Base-by-base conservation (phyloP, 306 rosid genomes). In the Cicer pinnatifidum region DNA sequence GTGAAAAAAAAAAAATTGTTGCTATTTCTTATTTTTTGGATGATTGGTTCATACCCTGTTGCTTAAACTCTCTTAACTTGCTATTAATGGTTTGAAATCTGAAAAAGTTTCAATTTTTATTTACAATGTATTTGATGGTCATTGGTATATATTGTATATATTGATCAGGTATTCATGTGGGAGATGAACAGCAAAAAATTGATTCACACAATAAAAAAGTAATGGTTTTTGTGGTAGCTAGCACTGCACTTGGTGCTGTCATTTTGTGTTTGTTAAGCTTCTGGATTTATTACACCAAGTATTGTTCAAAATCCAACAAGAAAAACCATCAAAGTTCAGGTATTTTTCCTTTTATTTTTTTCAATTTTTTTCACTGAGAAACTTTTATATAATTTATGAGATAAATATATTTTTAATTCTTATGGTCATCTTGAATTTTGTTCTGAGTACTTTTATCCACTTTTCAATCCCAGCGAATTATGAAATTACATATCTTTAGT, bases 121-220 rank as follows among this genome's bases (percentile, higher is more conserved):
- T 48, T 59, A 47, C 16, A 17, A 43, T 69, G 51, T 59, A 12
- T 16, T 48, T 78, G 72, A 48, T 61, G 52, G 62, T 80, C 15
- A 62, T 28, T 59, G 37, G 8, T 57, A 51, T 75, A 12, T 59
- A 9, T n/a, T 41, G 11, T 63, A 13, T 43, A 37, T 70, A 46
- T 75, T 75, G 64, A 50, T 57, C 90, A 91, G 97, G 78, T 60
- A 48, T 77, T 70, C 73, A 65, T 37, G 65, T n/a, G 81, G 88
- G 69, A 60, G 59, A 48, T 67, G 88, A 84, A 76, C 53, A 65
- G 12, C 78, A 84, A 6, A 56, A 35, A 74, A 83, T 54, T 81
- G 89, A 78, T 69, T 47, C 82, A 35, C 92, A 86, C 82, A 87
- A 75, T 87, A 94, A 82, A 80, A 82, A 86, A 82, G 43, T 86